Conservation (phyloP, 1,139 yeast species). For the Candida pseudoviswanathii region DNA sequence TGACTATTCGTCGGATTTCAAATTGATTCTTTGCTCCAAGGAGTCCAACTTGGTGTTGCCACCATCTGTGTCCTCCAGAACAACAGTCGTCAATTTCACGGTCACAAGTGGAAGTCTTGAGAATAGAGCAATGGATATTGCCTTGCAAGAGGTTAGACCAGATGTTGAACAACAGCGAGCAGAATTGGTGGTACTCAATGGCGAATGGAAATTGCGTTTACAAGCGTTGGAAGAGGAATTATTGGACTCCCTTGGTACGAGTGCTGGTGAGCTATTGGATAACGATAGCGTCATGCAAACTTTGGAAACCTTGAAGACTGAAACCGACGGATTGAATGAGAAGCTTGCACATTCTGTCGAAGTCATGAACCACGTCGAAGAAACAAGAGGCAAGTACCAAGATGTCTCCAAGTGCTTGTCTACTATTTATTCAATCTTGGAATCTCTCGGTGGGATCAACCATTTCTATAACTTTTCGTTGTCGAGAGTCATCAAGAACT, state of each 20-base stretch:
- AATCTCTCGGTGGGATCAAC: conserved; percentile 43
- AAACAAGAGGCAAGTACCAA: conserved; percentile 46
- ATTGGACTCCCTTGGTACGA: conserved; percentile 56
- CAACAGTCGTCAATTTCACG: conserved; percentile 68
- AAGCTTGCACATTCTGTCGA: conserved; percentile 57
- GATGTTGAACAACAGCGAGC: conserved; percentile 63
- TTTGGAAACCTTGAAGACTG: conserved; percentile 65
- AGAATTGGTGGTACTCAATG: conserved; percentile 55
- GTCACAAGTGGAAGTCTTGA: conserved; percentile 69
- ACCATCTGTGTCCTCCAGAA: conserved; percentile 62
- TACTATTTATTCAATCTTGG: conserved; percentile 48
- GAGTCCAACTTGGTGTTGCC: conserved; percentile 54
- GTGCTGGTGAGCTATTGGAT: conserved; percentile 68
- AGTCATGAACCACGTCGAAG: conserved; percentile 57
- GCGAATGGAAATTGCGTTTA: conserved; percentile 60
- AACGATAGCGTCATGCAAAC: conserved; percentile 61
- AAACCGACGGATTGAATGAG: conserved; percentile 54
- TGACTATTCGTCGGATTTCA: conserved; percentile 69
- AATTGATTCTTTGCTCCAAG: conserved; percentile 59
- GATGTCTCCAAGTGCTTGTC: conserved; percentile 62
- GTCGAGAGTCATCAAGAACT: conserved; percentile 44
- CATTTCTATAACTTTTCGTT: conserved; percentile 63
- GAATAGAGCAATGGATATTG: conserved; percentile 59
- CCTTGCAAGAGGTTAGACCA: conserved; percentile 61
- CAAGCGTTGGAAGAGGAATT: conserved; percentile 62